Base-by-base conservation (phyloP, 139 green algal genomes). In the Zygnema cylindricum region DNA sequence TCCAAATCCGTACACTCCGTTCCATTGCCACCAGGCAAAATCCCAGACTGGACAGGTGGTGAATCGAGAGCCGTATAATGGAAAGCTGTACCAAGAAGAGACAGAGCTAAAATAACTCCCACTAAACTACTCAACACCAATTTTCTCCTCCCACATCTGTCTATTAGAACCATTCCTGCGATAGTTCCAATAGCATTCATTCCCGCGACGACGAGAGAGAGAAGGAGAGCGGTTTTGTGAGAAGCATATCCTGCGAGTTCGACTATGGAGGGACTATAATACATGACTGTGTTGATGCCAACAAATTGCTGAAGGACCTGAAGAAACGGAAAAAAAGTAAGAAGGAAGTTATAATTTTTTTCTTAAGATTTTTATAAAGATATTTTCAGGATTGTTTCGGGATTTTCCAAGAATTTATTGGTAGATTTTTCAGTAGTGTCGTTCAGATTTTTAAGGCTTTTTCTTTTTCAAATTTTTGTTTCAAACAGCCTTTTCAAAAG, bases 271-370 rank as follows among this genome's bases (percentile, higher is more conserved):
- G 95, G 95, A 0, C 93, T 95, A 91, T 93, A 96, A 89, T 96
- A 96, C 94, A 95, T 95, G 40, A 96, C 92, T 0, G 95, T 96
- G 87, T 96, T 96, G 90, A 97, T 97, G n/a, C 93, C 95, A 0
- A 71, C 86, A 23, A 95, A 83, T 85, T 97, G 95, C 90, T 97
- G 95, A 63, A 96, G 85, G 0, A 95, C 87, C 81, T 96, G 94
- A 3, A 77, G 11, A 7, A 79, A 3, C 3, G 21, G 71, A 11
- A 79, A 41, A n/a, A n/a, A n/a, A n/a, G n/a, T 30, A 35, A 25
- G 30, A 25, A 73, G 57, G 57, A 73, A 30, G 57, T 35, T 25
- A 25, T 73, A 30, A 35, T 30, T 35, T 25, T 35, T 73, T 30
- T 73, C 57, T 73, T 30, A 73, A 35, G 57, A 73, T 30, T 25